phyloP scores from a whole-genome alignment of 176 grass and related monocot genomes.

The Olyra latifolia region DNA sequence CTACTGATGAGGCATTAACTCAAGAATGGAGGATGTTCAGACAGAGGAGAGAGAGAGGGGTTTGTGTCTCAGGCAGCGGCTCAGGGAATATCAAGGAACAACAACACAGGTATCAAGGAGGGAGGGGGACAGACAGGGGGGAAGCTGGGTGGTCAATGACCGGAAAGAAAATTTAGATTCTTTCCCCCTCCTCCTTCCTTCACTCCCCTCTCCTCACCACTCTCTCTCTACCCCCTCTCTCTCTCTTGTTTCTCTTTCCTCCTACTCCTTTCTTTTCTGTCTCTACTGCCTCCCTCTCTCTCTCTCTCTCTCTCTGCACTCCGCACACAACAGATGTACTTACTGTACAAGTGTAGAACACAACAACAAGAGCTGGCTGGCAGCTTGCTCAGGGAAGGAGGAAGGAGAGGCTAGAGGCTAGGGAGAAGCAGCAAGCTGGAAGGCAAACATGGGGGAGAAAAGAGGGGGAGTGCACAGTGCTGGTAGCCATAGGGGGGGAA shows the following conservation, averaged over 20 bases:
- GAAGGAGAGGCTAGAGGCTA: not conserved
- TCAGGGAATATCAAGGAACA: slow-evolving; percentile 45
- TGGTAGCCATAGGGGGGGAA: slow-evolving; percentile 12
- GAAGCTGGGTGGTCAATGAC: slow-evolving; percentile 49
- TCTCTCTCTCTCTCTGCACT: slow-evolving; percentile 23
- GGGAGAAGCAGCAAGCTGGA: not conserved
- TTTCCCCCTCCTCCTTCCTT: not conserved
- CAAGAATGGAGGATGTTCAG: slow-evolving; percentile 28
- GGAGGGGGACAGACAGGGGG: slow-evolving; percentile 38
- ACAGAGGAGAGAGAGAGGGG: not conserved
- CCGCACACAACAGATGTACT: not conserved
- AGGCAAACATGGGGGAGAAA: slow-evolving; percentile 29
- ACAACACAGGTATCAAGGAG: slow-evolving; percentile 47
- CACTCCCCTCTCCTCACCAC: not conserved
- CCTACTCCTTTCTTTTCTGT: not conserved
- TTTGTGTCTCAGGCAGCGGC: not conserved
- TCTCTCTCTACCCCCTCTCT: not conserved
- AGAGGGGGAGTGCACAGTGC: slow-evolving; percentile 19
- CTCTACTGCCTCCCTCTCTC: too few relatives aligned
- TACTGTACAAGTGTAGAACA: slow-evolving; percentile 22
- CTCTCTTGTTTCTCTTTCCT: not conserved
- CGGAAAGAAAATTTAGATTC: slow-evolving; percentile 48
- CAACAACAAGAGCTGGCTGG: slow-evolving; percentile 23
- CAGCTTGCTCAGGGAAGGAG: not conserved
- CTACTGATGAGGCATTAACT: slow-evolving; percentile 20